Conservation (phyloP, 192 early-diverging fungal genomes). For the Umbelopsis sp. region DNA sequence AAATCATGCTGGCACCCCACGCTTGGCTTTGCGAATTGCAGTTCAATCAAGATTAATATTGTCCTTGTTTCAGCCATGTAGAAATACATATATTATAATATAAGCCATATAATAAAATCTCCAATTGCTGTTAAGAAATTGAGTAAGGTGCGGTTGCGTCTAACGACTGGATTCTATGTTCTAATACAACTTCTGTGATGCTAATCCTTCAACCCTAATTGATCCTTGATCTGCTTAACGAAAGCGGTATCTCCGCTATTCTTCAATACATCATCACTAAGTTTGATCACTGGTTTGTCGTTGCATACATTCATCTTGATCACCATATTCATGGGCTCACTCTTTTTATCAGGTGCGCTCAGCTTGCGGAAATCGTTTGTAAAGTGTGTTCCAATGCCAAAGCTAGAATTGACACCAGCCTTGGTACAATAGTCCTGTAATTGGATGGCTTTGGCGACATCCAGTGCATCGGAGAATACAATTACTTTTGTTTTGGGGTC, state of each 20-base stretch:
- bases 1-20: too few relatives aligned
- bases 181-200: not conserved
- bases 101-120: too few relatives aligned
- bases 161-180: not conserved
- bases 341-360: slow-evolving; percentile 33
- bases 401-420: slow-evolving; percentile 53
- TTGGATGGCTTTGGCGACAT: slow-evolving; percentile 49
- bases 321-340: slow-evolving; percentile 71
- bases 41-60: too few relatives aligned
- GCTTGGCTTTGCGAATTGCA: too few relatives aligned
- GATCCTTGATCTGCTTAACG: slow-evolving; percentile 48
- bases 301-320: slow-evolving; percentile 69
- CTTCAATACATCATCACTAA: slow-evolving; percentile 71
- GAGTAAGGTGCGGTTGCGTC: too few relatives aligned
- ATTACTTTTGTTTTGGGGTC: slow-evolving; percentile 64
- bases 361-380: slow-evolving; percentile 67
- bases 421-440: slow-evolving; percentile 50
- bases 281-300: slow-evolving; percentile 64
- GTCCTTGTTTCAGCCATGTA: too few relatives aligned
- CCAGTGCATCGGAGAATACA: slow-evolving; percentile 74
- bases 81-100: too few relatives aligned
- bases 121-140: too few relatives aligned
- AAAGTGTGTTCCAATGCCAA: slow-evolving; percentile 78
- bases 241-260: slow-evolving; percentile 57
- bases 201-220: slow-evolving; percentile 38